A percentile compares a stretch with the other conserved stretches of the same genome.
These are phyloP conservation scores for Trametes cinnabarina DNA, from an alignment of 768 basidiomycete genomes.

Conservation along the genomic window DNA sequence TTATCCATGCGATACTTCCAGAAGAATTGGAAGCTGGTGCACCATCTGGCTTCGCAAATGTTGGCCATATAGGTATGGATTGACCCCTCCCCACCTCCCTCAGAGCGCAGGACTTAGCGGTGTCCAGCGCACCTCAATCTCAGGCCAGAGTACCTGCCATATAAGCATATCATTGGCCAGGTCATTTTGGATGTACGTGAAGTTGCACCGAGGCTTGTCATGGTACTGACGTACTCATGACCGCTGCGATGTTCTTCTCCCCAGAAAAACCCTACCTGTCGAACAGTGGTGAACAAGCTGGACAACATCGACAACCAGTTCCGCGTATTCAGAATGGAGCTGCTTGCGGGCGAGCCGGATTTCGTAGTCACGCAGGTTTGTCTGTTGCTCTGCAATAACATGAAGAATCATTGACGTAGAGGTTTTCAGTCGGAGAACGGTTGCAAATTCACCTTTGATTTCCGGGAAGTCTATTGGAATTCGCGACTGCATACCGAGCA, in stretches of 20 bases:
- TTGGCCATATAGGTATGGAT: slow-evolving; percentile 80
- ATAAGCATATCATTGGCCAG: slow-evolving; percentile 87
- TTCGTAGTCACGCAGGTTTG: slow-evolving; percentile 85
- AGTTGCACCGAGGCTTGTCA: not conserved
- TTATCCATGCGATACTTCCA: slow-evolving; percentile 80
- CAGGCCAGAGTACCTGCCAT: slow-evolving; percentile 86
- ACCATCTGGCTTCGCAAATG: slow-evolving; percentile 83
- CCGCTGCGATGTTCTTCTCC: too few relatives aligned
- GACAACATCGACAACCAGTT: slow-evolving; percentile 82
- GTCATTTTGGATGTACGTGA: slow-evolving; percentile 81
- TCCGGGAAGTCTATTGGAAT: slow-evolving; percentile 97
- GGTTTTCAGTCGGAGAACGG: slow-evolving; percentile 68
- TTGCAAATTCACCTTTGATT: slow-evolving; percentile 91
- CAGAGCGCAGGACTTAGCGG: not conserved
- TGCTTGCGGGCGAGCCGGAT: slow-evolving; percentile 87
- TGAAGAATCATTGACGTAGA: not conserved
- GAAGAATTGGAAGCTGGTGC: slow-evolving; percentile 72
- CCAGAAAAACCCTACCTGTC: slow-evolving; percentile 84
- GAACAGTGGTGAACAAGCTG: slow-evolving; percentile 94
- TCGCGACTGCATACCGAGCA: slow-evolving; percentile 93
- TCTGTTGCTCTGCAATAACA: slow-evolving; percentile 5
- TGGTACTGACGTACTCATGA: not conserved
- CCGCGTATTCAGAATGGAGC: slow-evolving; percentile 95
- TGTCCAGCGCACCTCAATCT: slow-evolving; percentile 85
- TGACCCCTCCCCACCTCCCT: not conserved